These are phyloP conservation scores for Hysterium pulicare DNA, from an alignment of 2,329 filamentous ascomycete species.

Conservation along the genomic window DNA sequence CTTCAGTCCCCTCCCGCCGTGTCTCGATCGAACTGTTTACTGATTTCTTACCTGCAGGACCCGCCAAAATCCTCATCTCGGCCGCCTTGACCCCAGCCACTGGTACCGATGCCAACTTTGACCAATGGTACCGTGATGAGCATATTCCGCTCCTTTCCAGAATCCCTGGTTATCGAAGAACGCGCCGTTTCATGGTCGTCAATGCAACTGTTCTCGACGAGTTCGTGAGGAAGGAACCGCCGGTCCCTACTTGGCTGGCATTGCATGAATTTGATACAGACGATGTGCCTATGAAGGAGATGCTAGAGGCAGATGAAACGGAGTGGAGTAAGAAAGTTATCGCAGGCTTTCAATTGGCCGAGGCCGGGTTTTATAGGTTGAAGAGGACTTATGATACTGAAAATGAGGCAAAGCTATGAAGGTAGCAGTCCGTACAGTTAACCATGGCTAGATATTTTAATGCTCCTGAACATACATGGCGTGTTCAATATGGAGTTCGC, in stretches of 20 bases:
- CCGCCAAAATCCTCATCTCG: conserved; percentile 6
- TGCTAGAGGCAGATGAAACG: conserved; percentile 13
- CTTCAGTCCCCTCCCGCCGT: not conserved
- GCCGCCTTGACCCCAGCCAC: conserved; percentile 4
- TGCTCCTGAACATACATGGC: too few species aligned
- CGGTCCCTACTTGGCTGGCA: conserved; percentile 15
- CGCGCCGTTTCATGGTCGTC: conserved; percentile 17
- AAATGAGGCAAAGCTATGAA: not conserved
- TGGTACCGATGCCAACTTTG: conserved; percentile 13
- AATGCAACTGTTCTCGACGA: conserved; percentile 16
- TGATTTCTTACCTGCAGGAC: not conserved
- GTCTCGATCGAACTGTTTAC: not conserved
- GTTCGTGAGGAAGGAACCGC: conserved; percentile 13
- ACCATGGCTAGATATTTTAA: too few species aligned
- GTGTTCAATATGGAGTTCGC: too few species aligned
- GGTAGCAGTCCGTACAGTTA: too few species aligned
- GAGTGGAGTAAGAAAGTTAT: conserved; percentile 23
- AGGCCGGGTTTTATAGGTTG: conserved; percentile 15
- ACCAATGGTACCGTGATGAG: conserved; percentile 21
- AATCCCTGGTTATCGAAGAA: conserved; percentile 17
- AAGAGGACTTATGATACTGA: conserved; percentile 6
- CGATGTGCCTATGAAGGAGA: conserved; percentile 15
- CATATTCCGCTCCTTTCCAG: conserved; percentile 11
- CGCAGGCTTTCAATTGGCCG: conserved; percentile 10
- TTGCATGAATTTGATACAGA: conserved; percentile 24